Percentiles rank a stretch among this genome's conserved stretches.
These are phyloP conservation scores for Pythium sp. DNA, from an alignment of 352 stramenopile species.

Conservation along the genomic window DNA sequence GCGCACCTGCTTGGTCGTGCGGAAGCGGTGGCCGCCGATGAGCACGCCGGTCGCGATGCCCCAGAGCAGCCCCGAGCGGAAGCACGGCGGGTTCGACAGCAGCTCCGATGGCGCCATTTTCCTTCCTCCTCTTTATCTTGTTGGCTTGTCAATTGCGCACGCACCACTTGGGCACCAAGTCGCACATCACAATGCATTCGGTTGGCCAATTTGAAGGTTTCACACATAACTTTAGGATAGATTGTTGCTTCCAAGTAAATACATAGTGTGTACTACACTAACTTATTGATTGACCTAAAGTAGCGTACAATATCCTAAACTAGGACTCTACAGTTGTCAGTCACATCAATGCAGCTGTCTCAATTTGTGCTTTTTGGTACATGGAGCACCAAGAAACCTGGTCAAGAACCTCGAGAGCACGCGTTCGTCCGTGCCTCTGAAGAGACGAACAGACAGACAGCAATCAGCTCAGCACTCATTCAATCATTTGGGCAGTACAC, in stretches of 20 bases:
- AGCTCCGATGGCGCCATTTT: constrained; percentile 25
- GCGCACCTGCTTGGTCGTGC: constrained; percentile 50
- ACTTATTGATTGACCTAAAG: not conserved
- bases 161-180: not conserved
- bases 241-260: too few species aligned
- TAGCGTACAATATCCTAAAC: not conserved
- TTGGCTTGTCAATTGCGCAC: not conserved
- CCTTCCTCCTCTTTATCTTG: not conserved
- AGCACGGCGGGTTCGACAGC: constrained; percentile 77
- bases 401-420: not conserved
- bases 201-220: too few species aligned
- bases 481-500: not conserved
- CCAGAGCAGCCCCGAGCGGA: constrained; percentile 76
- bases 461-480: not conserved
- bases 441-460: not conserved
- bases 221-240: too few species aligned
- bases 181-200: too few species aligned
- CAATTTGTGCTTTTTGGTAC: not conserved
- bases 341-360: not conserved
- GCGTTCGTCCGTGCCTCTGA: not conserved
- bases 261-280: not conserved
- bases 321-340: not conserved
- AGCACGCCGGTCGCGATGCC: constrained; percentile 58
- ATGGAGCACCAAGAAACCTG: not conserved
- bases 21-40: constrained; percentile 70